These are phyloP conservation scores for Diophrys appendiculata DNA, from an alignment of 73 alveolate species.

Conservation along the genomic window DNA sequence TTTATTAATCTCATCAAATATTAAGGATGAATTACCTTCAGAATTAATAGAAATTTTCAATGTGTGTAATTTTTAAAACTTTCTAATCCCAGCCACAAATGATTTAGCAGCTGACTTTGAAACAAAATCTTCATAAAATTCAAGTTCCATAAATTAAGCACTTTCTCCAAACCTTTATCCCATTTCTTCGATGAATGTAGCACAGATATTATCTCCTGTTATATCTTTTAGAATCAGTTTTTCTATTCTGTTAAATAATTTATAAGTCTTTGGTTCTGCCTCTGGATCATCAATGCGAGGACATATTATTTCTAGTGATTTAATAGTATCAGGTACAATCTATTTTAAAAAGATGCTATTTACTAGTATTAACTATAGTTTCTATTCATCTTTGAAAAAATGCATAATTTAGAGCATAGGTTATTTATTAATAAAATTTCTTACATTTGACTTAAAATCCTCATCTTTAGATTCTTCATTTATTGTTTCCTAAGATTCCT, in stretches of 20 bases:
- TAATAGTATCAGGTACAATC: constrained; percentile 6
- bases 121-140: constrained; percentile 1
- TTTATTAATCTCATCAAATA: not conserved
- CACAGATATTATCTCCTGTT: constrained; percentile 8
- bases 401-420: not conserved
- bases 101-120: not conserved
- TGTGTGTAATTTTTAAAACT: not conserved
- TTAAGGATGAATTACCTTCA: not conserved
- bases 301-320: not conserved
- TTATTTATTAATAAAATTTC: too few relatives aligned
- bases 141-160: not conserved
- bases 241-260: not conserved
- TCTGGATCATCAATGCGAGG: constrained; percentile 7
- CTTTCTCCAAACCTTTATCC: constrained; percentile 5
- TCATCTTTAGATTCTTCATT: too few relatives aligned
- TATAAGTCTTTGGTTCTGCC: not conserved
- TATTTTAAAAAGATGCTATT: not conserved
- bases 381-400: constrained; percentile 3
- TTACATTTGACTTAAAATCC: not conserved
- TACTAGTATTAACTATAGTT: constrained; percentile 2
- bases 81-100: constrained; percentile 1
- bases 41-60: not conserved
- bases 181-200: not conserved
- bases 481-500: too few relatives aligned
- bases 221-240: constrained; percentile 1